Evolutionary conservation across 1,284 basidiomycete genomes (phyloP), one percentile per base, ranked within the genome.

Genomic region (Moesziomyces parantarcticus): DNA sequence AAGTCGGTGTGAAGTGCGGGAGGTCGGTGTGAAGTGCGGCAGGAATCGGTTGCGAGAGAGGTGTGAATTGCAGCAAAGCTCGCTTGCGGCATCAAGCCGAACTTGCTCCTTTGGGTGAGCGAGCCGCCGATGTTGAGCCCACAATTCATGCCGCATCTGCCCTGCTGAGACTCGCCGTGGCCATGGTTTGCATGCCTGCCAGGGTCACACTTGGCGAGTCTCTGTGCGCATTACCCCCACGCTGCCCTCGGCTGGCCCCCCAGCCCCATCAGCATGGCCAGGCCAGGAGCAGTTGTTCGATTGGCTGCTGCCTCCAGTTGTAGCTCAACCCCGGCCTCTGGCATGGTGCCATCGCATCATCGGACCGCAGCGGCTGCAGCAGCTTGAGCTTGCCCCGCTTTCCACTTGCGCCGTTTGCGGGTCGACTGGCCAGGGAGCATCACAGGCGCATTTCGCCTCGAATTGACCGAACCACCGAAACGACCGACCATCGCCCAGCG

Each of bases 261-360:
- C 36, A n/a, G n/a, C n/a, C n/a, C n/a, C n/a, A n/a, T n/a, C 16
- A 39, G 18, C 36, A 39, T 39, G 18, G 36, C 16, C 13, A 3
- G 13, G 13, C 18, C 6, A 18, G 36, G 7, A 39, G 16, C 36
- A 16, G 11, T 39, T 34, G 4, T 39, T 39, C 23, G 7, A 36
- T 47, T 47, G 39, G 54, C 16, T 34, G 20, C 16, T 20, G 14
- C 22, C 21, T 13, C 25, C 8, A 13, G 3, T 13, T 32, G 29
- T 39, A 1, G 18, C 36, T 14, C 36, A n/a, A 39, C 32, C 32
- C 43, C 43, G 43, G 22, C n/a, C 11, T 42, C 44, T 44, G 14
- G 22, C 22, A 10, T 41, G 29, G 22, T 36, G 26, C 46, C 14
- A 46, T 50, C 50, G 59, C 59, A 61, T 61, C 59, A 62, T 62